These are phyloP conservation scores for Spiraea crenata DNA, from an alignment of 331 rosid species.

Conservation along the genomic window DNA sequence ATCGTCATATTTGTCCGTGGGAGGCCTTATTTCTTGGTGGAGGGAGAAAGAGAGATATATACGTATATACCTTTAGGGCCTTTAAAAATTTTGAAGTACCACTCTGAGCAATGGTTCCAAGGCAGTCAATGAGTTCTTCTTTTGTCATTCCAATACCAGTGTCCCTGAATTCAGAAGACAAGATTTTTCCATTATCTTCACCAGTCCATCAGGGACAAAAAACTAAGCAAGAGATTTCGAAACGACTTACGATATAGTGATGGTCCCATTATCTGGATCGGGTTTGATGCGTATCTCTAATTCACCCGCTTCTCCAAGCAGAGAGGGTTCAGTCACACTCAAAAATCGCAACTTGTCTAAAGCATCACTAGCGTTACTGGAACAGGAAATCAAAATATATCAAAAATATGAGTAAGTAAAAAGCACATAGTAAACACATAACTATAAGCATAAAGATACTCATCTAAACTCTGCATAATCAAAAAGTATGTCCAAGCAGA, in stretches of 20 bases:
- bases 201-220: not conserved
- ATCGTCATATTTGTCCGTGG: too few species aligned
- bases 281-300: constrained; percentile 85
- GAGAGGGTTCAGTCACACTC: constrained; percentile 91
- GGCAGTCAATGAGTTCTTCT: constrained; percentile 96
- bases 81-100: constrained; percentile 93
- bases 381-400: constrained; percentile 3
- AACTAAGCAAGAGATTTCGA: not conserved
- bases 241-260: constrained; percentile 68
- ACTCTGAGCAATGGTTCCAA: constrained; percentile 99
- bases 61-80: constrained; percentile 71
- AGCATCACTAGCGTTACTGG: constrained; percentile 97
- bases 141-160: constrained; percentile 99
- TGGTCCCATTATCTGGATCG: constrained; percentile 81
- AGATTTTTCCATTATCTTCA: constrained; percentile 21
- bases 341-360: constrained; percentile 93
- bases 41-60: not conserved
- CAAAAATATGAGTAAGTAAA: not conserved
- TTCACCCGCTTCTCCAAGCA: constrained; percentile 88
- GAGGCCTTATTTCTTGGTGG: not conserved
- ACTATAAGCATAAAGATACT: not conserved
- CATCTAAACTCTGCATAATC: not conserved
- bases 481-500: constrained; percentile 13
- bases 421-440: not conserved
- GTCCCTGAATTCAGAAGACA: constrained; percentile 48